Percentiles rank a stretch among this genome's conserved stretches.
Conservation (phyloP, 306 rosid genomes). For the Quercus mongolica region DNA sequence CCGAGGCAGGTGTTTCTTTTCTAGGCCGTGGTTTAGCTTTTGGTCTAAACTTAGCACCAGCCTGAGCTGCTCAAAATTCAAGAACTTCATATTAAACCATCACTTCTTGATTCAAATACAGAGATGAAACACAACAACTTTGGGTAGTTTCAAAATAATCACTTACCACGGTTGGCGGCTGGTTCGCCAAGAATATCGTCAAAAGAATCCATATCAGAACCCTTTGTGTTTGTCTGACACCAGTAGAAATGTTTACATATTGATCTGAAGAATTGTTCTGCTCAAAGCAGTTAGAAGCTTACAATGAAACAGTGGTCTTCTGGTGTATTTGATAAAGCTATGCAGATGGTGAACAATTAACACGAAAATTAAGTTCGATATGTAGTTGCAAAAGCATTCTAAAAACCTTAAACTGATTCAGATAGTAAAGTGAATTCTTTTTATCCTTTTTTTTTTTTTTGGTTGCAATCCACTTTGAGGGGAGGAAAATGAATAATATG, state of each 20-base stretch:
- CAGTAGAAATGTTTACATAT: neutral
- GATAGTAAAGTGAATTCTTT: neutral
- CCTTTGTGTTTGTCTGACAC: neutral
- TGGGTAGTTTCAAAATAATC: constrained; percentile 1
- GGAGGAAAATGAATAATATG: neutral
- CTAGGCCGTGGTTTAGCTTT: constrained; percentile 49
- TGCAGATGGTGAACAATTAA: neutral
- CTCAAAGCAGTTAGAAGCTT: neutral
- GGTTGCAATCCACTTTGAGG: neutral
- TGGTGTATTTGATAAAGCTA: neutral
- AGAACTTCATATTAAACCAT: neutral
- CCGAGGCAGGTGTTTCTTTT: constrained; percentile 30
- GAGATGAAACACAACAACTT: neutral
- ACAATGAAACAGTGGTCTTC: neutral
- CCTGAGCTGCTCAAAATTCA: constrained; percentile 34
- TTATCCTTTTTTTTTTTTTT: too few relatives aligned
- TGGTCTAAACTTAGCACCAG: constrained; percentile 54
- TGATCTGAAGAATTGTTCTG: neutral
- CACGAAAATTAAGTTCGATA: neutral
- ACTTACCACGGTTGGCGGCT: constrained; percentile 36
- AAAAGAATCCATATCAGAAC: constrained; percentile 51
- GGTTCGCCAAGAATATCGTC: constrained; percentile 50
- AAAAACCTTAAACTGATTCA: neutral
- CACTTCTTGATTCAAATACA: neutral
- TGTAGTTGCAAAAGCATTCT: neutral